These are phyloP conservation scores for Rheum nobile DNA, from an alignment of 148 eudicot genomes.

Conservation along the genomic window DNA sequence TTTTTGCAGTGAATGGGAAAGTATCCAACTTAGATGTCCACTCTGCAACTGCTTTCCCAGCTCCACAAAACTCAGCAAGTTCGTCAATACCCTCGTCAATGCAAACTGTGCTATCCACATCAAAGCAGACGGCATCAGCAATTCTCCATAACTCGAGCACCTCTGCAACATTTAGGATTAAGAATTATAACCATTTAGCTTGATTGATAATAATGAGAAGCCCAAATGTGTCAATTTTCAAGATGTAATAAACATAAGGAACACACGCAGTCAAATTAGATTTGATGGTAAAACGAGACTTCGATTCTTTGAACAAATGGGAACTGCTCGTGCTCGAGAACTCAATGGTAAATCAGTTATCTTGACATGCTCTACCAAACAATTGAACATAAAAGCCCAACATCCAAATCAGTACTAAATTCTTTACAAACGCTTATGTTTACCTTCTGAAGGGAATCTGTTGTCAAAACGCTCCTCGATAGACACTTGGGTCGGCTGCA, in stretches of 20 bases:
- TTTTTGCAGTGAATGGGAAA: slow-evolving; percentile 3
- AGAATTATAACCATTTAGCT: not conserved
- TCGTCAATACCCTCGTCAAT: slow-evolving; percentile 97
- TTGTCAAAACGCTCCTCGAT: slow-evolving; percentile 39
- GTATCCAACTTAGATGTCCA: slow-evolving; percentile 75
- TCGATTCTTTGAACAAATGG: too few relatives aligned
- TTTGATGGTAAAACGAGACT: too few relatives aligned
- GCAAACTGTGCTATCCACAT: slow-evolving; percentile 97
- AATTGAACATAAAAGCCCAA: not conserved
- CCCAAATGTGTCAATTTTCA: too few relatives aligned
- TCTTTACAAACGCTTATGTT: not conserved
- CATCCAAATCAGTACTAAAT: not conserved
- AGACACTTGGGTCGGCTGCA: slow-evolving; percentile 41
- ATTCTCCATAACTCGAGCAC: slow-evolving; percentile 68
- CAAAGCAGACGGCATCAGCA: slow-evolving; percentile 84
- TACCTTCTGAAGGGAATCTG: slow-evolving; percentile 76
- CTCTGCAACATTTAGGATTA: slow-evolving; percentile 27
- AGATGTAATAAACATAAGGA: too few relatives aligned
- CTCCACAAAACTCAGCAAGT: slow-evolving; percentile 91
- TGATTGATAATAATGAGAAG: not conserved
- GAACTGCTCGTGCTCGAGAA: too few relatives aligned
- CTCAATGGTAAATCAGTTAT: too few relatives aligned
- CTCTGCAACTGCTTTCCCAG: slow-evolving; percentile 93
- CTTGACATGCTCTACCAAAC: not conserved
- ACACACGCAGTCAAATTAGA: too few relatives aligned